These are phyloP conservation scores for Trichoderma sp. DNA, from an alignment of 2,329 filamentous ascomycete species.

Conservation along the genomic window DNA sequence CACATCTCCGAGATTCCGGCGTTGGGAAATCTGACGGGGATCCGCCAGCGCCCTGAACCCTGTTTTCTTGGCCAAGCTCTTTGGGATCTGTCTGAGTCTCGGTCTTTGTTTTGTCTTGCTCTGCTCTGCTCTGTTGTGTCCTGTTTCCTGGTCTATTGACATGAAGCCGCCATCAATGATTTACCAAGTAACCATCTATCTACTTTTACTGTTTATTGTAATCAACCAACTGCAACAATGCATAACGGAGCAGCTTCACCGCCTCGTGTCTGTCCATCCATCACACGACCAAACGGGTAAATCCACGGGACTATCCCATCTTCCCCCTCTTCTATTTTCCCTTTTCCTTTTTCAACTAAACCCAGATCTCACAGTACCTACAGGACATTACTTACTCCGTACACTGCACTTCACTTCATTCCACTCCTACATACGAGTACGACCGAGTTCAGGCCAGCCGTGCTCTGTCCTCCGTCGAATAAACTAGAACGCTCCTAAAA, in stretches of 20 bases:
- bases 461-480: neutral
- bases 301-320: neutral
- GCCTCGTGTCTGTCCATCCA: neutral
- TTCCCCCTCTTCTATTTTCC: neutral
- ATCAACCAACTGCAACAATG: neutral
- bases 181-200: neutral
- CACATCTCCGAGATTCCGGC: conserved; percentile 17
- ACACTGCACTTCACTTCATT: neutral
- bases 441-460: neutral
- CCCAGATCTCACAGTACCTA: neutral
- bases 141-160: neutral
- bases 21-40: conserved; percentile 12
- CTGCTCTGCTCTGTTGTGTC: neutral
- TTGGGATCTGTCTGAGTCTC: neutral
- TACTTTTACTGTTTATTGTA: neutral
- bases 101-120: neutral
- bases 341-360: neutral
- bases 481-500: neutral
- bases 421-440: neutral
- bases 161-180: neutral
- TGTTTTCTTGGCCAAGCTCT: neutral
- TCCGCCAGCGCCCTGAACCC: neutral
- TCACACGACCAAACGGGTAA: neutral
- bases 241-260: neutral
- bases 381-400: neutral